A percentile compares a stretch with the other conserved stretches of the same genome.
These are phyloP conservation scores for Bolboschoenus planiculmis DNA, from an alignment of 176 grass and related monocot genomes.

Conservation along the genomic window DNA sequence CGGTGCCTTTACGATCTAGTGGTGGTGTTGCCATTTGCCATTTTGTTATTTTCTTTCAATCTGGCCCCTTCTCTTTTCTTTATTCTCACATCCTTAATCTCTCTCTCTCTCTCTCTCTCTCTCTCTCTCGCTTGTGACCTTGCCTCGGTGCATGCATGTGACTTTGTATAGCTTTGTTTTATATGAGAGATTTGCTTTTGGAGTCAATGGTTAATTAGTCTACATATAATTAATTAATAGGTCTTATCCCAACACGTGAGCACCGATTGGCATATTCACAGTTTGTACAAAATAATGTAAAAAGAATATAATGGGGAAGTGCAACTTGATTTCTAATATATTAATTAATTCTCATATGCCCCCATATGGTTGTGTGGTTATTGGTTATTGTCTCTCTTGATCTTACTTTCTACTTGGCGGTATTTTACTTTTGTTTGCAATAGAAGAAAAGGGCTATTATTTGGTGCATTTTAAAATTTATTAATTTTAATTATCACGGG, in stretches of 20 bases:
- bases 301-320: neutral
- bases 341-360: neutral
- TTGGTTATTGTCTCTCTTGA: neutral
- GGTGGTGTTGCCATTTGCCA: neutral
- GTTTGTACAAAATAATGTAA: conserved; percentile 9
- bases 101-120: neutral
- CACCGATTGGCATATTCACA: conserved; percentile 1
- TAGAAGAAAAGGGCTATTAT: neutral
- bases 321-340: neutral
- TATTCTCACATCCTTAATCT: neutral
- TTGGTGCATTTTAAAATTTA: neutral
- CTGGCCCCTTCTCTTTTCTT: neutral
- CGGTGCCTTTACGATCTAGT: conserved; percentile 17
- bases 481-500: neutral
- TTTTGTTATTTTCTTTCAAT: conserved; percentile 15
- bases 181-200: conserved; percentile 21
- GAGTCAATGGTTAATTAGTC: neutral
- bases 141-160: conserved; percentile 14
- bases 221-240: neutral
- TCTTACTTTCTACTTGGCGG: neutral
- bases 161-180: conserved; percentile 28
- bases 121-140: neutral
- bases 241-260: conserved; percentile 12
- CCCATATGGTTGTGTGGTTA: neutral
- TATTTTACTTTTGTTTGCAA: neutral